Evolutionary conservation across 2,329 filamentous ascomycete genomes (phyloP).

Genomic region (Paecilomyces fulvus): DNA sequence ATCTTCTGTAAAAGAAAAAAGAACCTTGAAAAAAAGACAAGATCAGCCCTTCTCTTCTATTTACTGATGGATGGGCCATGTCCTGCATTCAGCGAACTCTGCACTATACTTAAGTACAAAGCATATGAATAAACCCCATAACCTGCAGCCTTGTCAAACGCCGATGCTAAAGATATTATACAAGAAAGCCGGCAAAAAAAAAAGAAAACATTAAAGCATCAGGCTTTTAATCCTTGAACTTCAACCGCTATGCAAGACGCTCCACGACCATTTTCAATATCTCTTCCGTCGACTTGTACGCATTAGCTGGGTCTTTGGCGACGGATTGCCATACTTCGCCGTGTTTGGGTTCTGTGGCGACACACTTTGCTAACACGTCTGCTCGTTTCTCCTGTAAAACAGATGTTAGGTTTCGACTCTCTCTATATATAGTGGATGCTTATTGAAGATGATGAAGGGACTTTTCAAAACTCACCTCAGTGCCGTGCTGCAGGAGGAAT

Average conservation of each 20-base stretch:
- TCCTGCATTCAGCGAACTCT: background rate
- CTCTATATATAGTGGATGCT: conserved; percentile 6
- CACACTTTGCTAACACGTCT: conserved; percentile 74
- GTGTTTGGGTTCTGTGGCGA: conserved; percentile 77
- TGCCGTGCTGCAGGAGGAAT: conserved; percentile 86
- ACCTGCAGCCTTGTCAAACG: background rate
- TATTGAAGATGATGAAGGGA: background rate
- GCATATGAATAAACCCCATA: background rate
- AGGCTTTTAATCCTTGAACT: background rate
- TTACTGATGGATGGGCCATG: background rate
- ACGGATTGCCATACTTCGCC: conserved; percentile 86
- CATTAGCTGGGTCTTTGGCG: conserved; percentile 78
- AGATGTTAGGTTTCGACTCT: conserved; percentile 3
- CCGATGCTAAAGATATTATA: background rate
- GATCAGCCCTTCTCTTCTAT: background rate
- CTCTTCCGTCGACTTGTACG: conserved; percentile 65
- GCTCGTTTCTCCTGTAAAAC: conserved; percentile 62
- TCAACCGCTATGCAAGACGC: conserved; percentile 10
- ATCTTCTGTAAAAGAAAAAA: background rate
- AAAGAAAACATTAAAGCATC: background rate
- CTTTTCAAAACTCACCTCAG: conserved; percentile 46
- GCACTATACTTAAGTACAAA: background rate
- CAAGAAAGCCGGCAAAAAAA: background rate
- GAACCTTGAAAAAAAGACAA: background rate
- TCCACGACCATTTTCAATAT: conserved; percentile 70